phyloP scores from a whole-genome alignment of 306 rosid genomes.

The Citrullus mucosospermus region DNA sequence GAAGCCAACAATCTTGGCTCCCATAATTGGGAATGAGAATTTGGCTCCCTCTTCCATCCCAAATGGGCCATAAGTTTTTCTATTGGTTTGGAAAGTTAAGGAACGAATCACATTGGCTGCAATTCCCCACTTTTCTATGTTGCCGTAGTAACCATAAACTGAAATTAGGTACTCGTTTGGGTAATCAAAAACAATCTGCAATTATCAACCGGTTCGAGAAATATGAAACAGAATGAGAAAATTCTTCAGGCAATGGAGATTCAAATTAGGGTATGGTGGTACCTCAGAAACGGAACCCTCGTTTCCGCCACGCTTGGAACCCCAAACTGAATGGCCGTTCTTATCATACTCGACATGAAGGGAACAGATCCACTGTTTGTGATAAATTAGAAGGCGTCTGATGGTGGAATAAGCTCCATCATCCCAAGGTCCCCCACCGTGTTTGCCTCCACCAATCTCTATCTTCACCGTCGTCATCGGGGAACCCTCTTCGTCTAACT shows the following conservation, averaged over 20 bases:
- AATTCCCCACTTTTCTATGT: neutral
- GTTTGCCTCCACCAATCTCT: neutral
- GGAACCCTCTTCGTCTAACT: neutral
- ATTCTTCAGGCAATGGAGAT: neutral
- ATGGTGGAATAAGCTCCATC: neutral
- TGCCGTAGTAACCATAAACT: neutral
- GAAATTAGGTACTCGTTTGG: conserved; percentile 1
- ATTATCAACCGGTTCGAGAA: neutral
- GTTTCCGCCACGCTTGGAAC: neutral
- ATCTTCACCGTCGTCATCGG: neutral
- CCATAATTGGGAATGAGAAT: neutral
- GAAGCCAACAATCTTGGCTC: conserved; percentile 1
- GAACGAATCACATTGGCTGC: neutral
- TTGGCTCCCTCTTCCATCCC: neutral
- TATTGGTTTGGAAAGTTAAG: neutral
- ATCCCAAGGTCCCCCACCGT: neutral
- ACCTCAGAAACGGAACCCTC: neutral
- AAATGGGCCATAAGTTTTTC: neutral
- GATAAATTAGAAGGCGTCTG: neutral
- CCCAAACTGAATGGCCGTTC: neutral
- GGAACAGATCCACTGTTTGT: neutral
- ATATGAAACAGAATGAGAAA: neutral
- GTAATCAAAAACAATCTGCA: neutral
- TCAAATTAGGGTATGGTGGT: neutral
- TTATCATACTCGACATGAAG: neutral